These are phyloP conservation scores for Malassezia furfur DNA, from an alignment of 1,284 basidiomycete genomes.

Conservation along the genomic window DNA sequence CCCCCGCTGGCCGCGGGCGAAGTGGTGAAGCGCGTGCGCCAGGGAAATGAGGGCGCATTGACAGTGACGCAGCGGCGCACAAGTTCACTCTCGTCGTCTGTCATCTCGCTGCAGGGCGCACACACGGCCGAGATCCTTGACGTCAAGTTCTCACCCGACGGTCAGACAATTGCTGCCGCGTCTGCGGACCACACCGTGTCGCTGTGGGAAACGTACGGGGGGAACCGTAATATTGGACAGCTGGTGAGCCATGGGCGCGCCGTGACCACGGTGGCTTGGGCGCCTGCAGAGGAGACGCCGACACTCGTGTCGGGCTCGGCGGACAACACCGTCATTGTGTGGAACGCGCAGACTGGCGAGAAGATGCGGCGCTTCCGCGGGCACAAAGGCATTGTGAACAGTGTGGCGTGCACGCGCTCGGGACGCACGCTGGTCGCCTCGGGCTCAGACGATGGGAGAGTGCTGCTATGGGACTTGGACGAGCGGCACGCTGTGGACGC, in stretches of 20 bases:
- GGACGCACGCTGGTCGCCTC: constrained; percentile 30
- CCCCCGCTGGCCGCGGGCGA: constrained; percentile 23
- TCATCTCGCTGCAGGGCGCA: constrained; percentile 37
- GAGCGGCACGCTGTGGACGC: constrained; percentile 30
- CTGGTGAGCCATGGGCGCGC: constrained; percentile 41
- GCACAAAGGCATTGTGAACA: constrained; percentile 43
- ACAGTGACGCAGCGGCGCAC: constrained; percentile 34
- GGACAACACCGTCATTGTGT: constrained; percentile 42
- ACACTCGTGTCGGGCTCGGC: constrained; percentile 42
- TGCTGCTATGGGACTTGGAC: constrained; percentile 43
- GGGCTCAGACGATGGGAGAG: constrained; percentile 42
- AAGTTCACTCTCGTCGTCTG: constrained; percentile 29
- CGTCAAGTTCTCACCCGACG: constrained; percentile 37
- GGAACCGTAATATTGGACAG: constrained; percentile 38
- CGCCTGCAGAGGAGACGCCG: constrained; percentile 16
- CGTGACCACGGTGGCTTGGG: constrained; percentile 38
- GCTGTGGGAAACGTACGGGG: constrained; percentile 42
- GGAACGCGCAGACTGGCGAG: constrained; percentile 31
- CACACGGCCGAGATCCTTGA: constrained; percentile 40
- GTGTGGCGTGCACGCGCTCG: constrained; percentile 30
- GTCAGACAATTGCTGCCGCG: constrained; percentile 34
- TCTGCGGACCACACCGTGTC: constrained; percentile 39
- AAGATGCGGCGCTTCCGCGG: constrained; percentile 38
- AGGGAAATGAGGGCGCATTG: constrained; percentile 21
- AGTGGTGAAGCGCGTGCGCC: constrained; percentile 36